Conservation (phyloP, 139 green algal genomes). For the Bryopsis sp. region DNA sequence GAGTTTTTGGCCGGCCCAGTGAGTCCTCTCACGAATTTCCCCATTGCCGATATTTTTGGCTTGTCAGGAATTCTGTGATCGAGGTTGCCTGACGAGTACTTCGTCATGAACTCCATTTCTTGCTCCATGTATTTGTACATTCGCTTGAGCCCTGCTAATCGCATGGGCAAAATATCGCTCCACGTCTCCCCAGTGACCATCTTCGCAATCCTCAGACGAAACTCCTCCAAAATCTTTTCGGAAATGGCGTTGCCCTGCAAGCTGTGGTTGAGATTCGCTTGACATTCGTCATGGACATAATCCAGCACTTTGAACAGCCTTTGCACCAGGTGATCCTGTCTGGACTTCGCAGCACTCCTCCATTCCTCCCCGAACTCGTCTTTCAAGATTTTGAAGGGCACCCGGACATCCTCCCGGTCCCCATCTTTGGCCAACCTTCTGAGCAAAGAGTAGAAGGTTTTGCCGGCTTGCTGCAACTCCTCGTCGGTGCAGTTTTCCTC, state of each 20-base stretch:
- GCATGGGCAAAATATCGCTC: constrained; percentile 7
- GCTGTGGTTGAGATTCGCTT: background rate
- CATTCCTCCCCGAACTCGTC: constrained; percentile 15
- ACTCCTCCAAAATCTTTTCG: constrained; percentile 16
- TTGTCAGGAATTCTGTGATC: no score
- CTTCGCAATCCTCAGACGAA: constrained; percentile 16
- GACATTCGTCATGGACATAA: constrained; percentile 16
- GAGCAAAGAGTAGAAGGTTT: constrained; percentile 9
- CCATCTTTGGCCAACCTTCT: constrained; percentile 8
- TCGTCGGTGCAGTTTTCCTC: constrained; percentile 11
- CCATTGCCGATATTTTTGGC: background rate
- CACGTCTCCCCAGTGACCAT: constrained; percentile 18
- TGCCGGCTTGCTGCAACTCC: background rate
- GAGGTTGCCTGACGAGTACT: background rate
- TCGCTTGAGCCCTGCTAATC: constrained; percentile 13
- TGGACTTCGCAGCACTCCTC: background rate
- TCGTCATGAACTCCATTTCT: background rate
- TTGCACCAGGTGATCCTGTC: background rate
- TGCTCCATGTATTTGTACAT: constrained; percentile 16
- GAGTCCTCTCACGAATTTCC: constrained; percentile 3
- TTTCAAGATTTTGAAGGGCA: constrained; percentile 20
- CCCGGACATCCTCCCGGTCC: constrained; percentile 18
- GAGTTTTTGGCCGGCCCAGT: background rate
- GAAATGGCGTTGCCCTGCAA: constrained; percentile 6
- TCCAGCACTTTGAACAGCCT: constrained; percentile 15